Evolutionary conservation across 176 grass and related monocot species (phyloP), one percentile per base, ranked within the genome.

Genomic region (Oropetium thomaeum): DNA sequence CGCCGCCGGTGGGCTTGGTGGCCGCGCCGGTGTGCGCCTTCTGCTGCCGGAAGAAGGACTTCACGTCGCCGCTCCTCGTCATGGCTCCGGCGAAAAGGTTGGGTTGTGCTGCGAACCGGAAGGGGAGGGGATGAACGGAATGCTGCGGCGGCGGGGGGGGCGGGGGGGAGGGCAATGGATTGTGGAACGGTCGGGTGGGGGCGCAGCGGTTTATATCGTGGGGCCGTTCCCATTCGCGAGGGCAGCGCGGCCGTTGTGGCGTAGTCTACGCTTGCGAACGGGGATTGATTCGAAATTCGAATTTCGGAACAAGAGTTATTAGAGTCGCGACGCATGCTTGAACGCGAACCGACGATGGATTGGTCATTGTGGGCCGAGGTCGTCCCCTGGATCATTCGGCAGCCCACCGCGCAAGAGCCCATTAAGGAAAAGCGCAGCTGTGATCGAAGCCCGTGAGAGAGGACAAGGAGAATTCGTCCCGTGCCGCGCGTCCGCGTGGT

Each of bases 1-100:
- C 67, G 72, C 76, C 78, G 41, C 71, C 85, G 25, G 82, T 85
- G 74, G 78, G 58, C 78, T 76, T 81, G 69, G 69, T 34, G 60
- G 38, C 70, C 31, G 32, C 41, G 16, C 23, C 58, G 59, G 78
- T 13, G 45, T 40, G 32, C 20, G 75, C 61, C 78, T 92, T 92
- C 89, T 92, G 79, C 85, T 88, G 82, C 41, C 89, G 74, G 75
- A 85, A 92, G 89, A 92, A 92, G 41, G 74, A 65, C 85, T 68
- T 85, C n/a, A 92, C 20, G 69, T 74, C 82, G 39, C 57, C 72
- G 47, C 71, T 65, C 55, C 63, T 83, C 49, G 41, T 69, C 79
- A 87, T 87, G 67, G 73, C 70, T 73, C 59, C 13, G 31, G 43
- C 22, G 45, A 31, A 26, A 6, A 1, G 40, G 0, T 10, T 26